Evolutionary conservation across 352 stramenopile genomes (phyloP), one percentile per base, ranked within the genome.

Genomic region (Blastocystis sp.): DNA sequence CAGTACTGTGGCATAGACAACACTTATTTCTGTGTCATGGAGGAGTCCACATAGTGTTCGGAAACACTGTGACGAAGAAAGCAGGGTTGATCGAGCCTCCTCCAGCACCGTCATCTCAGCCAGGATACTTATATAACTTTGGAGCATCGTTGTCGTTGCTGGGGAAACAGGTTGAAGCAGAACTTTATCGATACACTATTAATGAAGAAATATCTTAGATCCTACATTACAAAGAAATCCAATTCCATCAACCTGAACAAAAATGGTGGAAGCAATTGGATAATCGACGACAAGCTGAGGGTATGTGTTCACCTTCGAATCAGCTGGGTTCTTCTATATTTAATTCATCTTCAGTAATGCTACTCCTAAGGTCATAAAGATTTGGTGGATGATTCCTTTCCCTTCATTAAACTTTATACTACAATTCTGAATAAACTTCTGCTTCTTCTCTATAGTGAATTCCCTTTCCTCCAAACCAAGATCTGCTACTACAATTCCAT

Each of bases 181-280:
- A 13, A 81, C 37, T n/a, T 27, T 30, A 15, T 27, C 5, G 11
- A 81, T 42, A 40, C 70, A 81, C 70, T 81, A 81, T 22, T 7
- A 6, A 27, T 81, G 22, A 56, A n/a, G 40, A 17, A 35, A 24
- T 17, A 42, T 42, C 7, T 4, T 5, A 37, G 42, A 62, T 4
- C 30, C 11, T 13, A 81, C 70, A 27, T n/a, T 24, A 37, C 70
- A 81, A 33, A 81, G 44, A n/a, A 81, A 81, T 15, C n/a, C 40
- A 64, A 81, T 81, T 1, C 70, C 70, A 40, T 81, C 70, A 15
- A 81, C n/a, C 24, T 81, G 37, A 22, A 81, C 70, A 42, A 81
- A 81, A 30, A 81, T 27, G 22, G 70, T 81, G 17, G 70, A 81
- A 42, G 70, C 70, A 15, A 81, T 51, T 19, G 70, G 70, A 64